These are phyloP conservation scores for Capsella rubella DNA, from an alignment of 441 rosid species.

Conservation along the genomic window DNA sequence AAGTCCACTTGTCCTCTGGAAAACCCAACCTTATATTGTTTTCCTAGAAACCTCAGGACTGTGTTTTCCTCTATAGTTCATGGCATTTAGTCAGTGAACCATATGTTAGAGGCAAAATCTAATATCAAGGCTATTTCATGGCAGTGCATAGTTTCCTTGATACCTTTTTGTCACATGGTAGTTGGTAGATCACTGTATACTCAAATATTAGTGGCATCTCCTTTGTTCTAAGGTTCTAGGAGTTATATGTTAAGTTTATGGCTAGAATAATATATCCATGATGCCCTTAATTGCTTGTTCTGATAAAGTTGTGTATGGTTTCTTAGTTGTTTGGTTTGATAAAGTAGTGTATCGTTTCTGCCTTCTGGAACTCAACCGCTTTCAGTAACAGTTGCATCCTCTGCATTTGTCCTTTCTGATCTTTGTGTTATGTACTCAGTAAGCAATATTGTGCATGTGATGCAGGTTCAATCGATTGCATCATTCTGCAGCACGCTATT, in stretches of 20 bases:
- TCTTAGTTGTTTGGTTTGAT: conserved; percentile 12
- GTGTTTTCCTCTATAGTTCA: not conserved
- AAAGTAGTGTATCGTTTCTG: not conserved
- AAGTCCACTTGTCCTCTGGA: conserved; percentile 18
- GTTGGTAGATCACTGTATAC: not conserved
- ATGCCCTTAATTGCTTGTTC: conserved; percentile 12
- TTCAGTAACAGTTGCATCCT: conserved; percentile 12
- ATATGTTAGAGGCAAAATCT: not conserved
- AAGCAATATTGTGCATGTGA: conserved; percentile 26
- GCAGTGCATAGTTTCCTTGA: not conserved
- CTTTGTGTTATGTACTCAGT: conserved; percentile 5
- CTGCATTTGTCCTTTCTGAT: conserved; percentile 13
- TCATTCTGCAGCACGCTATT: conserved; percentile 93
- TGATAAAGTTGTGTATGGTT: conserved; percentile 15
- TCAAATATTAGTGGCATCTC: conserved; percentile 4
- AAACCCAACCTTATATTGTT: conserved; percentile 7
- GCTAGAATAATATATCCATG: not conserved
- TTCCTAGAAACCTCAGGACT: not conserved
- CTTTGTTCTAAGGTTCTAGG: not conserved
- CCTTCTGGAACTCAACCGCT: not conserved
- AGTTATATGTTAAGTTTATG: conserved; percentile 9
- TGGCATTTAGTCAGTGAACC: not conserved
- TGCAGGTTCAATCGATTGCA: conserved; percentile 91
- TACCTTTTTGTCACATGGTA: not conserved
- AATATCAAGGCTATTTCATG: not conserved